Evolutionary conservation across 2,329 filamentous ascomycete species (phyloP).

Genomic region (Zalaria obscura): DNA sequence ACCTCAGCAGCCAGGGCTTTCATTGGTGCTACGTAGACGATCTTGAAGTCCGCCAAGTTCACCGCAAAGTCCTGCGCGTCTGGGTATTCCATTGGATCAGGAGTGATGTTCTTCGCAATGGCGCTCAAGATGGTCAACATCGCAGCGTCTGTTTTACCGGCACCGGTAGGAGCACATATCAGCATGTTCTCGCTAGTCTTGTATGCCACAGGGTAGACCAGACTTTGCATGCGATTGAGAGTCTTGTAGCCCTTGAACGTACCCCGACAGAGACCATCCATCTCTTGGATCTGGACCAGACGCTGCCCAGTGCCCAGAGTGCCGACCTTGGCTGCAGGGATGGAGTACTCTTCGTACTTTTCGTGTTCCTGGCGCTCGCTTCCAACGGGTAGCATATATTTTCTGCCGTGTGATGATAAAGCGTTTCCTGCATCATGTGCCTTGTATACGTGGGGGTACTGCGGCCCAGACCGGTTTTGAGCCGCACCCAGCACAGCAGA

Average conservation of each 20-base stretch:
- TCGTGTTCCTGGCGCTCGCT: constrained; percentile 54
- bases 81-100: constrained; percentile 63
- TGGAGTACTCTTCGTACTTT: constrained; percentile 78
- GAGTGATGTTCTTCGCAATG: constrained; percentile 69
- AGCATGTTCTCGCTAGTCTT: constrained; percentile 97
- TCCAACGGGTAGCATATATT: constrained; percentile 68
- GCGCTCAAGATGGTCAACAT: constrained; percentile 93
- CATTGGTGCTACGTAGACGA: constrained; percentile 98
- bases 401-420: constrained; percentile 63
- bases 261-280: constrained; percentile 79
- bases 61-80: constrained; percentile 67
- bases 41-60: constrained; percentile 83
- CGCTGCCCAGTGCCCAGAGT: constrained; percentile 57
- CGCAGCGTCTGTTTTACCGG: constrained; percentile 93
- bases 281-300: constrained; percentile 61
- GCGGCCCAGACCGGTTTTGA: constrained; percentile 53
- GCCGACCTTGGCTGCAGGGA: constrained; percentile 72
- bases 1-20: constrained; percentile 95
- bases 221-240: constrained; percentile 94
- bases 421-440: constrained; percentile 73
- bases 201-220: constrained; percentile 91
- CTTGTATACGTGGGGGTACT: constrained; percentile 92
- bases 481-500: constrained; percentile 54
- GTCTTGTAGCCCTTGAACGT: constrained; percentile 91
- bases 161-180: constrained; percentile 89